phyloP scores from a whole-genome alignment of 495 filamentous ascomycete genomes.

The Aspergillus diversus region DNA sequence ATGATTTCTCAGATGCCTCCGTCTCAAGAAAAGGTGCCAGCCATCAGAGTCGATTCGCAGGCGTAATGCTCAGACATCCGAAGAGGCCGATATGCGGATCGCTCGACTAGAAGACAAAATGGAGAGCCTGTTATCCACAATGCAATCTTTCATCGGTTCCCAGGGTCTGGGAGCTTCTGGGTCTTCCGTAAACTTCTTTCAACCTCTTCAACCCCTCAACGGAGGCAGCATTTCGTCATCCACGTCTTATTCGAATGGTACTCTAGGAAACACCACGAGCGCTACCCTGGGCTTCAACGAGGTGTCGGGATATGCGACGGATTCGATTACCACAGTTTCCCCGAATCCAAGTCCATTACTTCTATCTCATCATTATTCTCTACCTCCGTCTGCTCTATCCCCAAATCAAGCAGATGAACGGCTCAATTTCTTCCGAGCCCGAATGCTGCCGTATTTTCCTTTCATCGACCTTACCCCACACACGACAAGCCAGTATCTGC shows the following conservation, averaged over 20 bases:
- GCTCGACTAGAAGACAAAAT: conserved; percentile 47
- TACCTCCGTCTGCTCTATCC: conserved; percentile 17
- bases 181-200: conserved; percentile 12
- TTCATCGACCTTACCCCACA: conserved; percentile 39
- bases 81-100: conserved; percentile 48
- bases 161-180: neutral
- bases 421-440: conserved; percentile 41
- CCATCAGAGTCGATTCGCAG: conserved; percentile 37
- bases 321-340: conserved; percentile 5
- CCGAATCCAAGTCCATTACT: conserved; percentile 4
- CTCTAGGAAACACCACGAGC: conserved; percentile 1
- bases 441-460: conserved; percentile 46
- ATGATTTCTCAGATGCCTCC: conserved; percentile 44
- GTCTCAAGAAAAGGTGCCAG: conserved; percentile 44
- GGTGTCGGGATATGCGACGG: neutral
- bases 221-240: neutral
- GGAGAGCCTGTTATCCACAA: conserved; percentile 29
- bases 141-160: conserved; percentile 27
- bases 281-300: conserved; percentile 4
- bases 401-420: conserved; percentile 38
- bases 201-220: neutral
- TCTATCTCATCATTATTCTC: neutral
- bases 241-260: neutral
- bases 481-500: conserved; percentile 29
- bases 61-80: conserved; percentile 30